Percentiles rank a stretch among this genome's conserved stretches.
Evolutionary conservation across 768 basidiomycete species (phyloP).

Genomic region (Pleurotus tuoliensis): DNA sequence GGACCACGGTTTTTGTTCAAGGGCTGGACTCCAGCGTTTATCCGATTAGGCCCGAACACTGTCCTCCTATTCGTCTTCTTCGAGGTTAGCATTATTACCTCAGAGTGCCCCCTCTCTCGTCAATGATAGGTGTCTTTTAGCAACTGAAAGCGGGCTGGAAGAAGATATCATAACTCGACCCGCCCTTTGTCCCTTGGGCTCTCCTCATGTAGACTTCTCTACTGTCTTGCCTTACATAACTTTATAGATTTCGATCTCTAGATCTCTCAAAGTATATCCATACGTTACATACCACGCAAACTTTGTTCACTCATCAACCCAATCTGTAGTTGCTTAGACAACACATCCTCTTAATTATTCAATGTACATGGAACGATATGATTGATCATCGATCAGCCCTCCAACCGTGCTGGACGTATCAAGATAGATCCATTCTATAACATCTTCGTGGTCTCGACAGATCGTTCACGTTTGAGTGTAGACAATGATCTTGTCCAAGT

Average conservation of each 20-base stretch:
- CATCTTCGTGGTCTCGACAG: background rate
- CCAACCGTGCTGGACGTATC: no score
- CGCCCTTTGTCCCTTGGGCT: background rate
- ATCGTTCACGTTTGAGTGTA: constrained; percentile 31
- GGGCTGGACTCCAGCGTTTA: constrained; percentile 88
- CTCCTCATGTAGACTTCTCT: background rate
- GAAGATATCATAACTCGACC: constrained; percentile 5
- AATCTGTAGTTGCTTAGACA: constrained; percentile 5
- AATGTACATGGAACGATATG: background rate
- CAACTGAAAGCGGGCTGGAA: constrained; percentile 71
- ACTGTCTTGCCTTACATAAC: background rate
- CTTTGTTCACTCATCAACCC: background rate
- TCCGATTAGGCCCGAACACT: constrained; percentile 80
- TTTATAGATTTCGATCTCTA: background rate
- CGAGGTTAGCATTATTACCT: constrained; percentile 44
- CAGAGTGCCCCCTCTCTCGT: background rate
- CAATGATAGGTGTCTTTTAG: constrained; percentile 26
- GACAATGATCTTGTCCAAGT: constrained; percentile 60
- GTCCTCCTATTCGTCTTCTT: constrained; percentile 83
- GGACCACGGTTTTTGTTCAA: constrained; percentile 79
- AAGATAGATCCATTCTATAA: no score
- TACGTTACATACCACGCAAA: constrained; percentile 3
- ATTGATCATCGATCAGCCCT: no score
- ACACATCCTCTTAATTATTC: background rate
- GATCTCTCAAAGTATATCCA: constrained; percentile 3